Percentiles rank a stretch among this genome's conserved stretches.
Evolutionary conservation across 352 stramenopile species (phyloP).

Genomic region (Phytopythium cucurbitacearum): DNA sequence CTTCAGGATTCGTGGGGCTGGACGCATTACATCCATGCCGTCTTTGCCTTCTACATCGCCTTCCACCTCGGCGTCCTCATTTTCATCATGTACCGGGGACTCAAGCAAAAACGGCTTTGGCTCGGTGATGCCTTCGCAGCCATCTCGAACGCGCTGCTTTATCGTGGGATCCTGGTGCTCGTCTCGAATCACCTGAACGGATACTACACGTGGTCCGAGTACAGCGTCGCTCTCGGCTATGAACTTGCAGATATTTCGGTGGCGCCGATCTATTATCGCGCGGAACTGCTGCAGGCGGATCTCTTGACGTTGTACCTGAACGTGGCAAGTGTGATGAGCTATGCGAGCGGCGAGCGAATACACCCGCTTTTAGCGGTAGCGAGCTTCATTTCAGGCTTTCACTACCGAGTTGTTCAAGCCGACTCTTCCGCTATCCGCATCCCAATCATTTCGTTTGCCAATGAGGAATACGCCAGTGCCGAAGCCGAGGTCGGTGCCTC

Average conservation of each 20-base stretch:
- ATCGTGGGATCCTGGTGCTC: conserved; percentile 27
- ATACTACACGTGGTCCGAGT: conserved; percentile 42
- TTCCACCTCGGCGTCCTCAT: conserved; percentile 34
- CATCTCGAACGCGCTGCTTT: conserved; percentile 29
- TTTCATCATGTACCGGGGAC: conserved; percentile 31
- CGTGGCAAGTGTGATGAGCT: conserved; percentile 21
- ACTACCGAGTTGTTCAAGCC: conserved; percentile 11
- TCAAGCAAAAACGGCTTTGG: conserved; percentile 31
- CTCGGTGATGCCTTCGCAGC: conserved; percentile 43
- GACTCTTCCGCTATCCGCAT: conserved; percentile 6
- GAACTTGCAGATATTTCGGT: conserved; percentile 6
- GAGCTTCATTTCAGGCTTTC: conserved; percentile 12
- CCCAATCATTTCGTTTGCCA: conserved; percentile 12
- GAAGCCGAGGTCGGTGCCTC: conserved; percentile 10
- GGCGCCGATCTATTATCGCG: conserved; percentile 11
- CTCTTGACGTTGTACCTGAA: conserved; percentile 37
- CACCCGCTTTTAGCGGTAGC: conserved; percentile 22
- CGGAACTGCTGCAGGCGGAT: conserved; percentile 22
- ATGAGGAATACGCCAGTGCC: conserved; percentile 10
- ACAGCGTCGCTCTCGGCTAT: conserved; percentile 16
- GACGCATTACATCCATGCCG: conserved; percentile 37
- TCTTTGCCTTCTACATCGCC: conserved; percentile 36
- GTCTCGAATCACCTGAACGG: conserved; percentile 37
- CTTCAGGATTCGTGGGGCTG: conserved; percentile 44
- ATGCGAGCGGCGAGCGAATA: conserved; percentile 23